phyloP scores from a whole-genome alignment of 1,139 yeast genomes.

The Pichia cactophila region DNA sequence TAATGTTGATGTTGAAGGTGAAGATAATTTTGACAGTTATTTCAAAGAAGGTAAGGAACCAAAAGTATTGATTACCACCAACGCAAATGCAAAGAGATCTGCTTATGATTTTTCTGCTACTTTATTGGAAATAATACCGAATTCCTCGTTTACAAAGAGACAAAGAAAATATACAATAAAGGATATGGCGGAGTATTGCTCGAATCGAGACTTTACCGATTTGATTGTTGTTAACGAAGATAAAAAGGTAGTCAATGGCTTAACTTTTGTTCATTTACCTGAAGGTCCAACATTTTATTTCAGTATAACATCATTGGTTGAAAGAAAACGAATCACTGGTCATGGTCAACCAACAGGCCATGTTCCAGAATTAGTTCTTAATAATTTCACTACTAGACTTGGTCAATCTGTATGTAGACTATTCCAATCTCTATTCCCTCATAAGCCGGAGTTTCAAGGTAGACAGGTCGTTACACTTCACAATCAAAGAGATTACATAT shows the following conservation, averaged over 20 bases:
- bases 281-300: slow-evolving; percentile 94
- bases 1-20: slow-evolving; percentile 65
- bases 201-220: slow-evolving; percentile 80
- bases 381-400: slow-evolving; percentile 83
- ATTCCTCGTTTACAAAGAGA: slow-evolving; percentile 78
- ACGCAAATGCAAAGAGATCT: slow-evolving; percentile 72
- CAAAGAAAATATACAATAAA: slow-evolving; percentile 76
- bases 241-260: slow-evolving; percentile 82
- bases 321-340: slow-evolving; percentile 69
- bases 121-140: slow-evolving; percentile 77
- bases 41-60: slow-evolving; percentile 55
- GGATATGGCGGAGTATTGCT: slow-evolving; percentile 77
- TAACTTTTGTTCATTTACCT: slow-evolving; percentile 89
- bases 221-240: slow-evolving; percentile 87
- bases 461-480: slow-evolving; percentile 93
- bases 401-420: slow-evolving; percentile 90
- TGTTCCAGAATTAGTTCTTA: slow-evolving; percentile 82
- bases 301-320: slow-evolving; percentile 69
- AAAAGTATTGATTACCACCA: slow-evolving; percentile 83
- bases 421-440: slow-evolving; percentile 89
- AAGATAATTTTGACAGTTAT: slow-evolving; percentile 67
- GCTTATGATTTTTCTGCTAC: slow-evolving; percentile 91
- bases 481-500: slow-evolving; percentile 91
- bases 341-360: slow-evolving; percentile 91
- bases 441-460: slow-evolving; percentile 87